A percentile compares a stretch with the other conserved stretches of the same genome.
Conservation (phyloP, 306 rosid genomes). For the Cucurbita argyrosperma region DNA sequence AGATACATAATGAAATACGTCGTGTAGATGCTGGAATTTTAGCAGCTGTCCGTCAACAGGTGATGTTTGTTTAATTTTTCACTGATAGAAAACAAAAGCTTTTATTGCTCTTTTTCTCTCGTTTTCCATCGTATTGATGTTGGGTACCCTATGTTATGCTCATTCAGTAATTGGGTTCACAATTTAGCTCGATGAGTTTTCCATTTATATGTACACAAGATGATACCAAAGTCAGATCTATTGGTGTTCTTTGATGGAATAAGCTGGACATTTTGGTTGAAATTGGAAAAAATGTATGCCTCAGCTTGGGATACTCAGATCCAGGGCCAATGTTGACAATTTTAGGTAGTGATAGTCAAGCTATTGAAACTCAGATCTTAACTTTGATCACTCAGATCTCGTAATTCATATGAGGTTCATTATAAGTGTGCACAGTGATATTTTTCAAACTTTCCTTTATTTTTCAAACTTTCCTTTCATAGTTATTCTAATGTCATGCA, state of each 20-base stretch:
- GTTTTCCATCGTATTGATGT: not conserved
- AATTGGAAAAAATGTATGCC: not conserved
- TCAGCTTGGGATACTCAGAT: not conserved
- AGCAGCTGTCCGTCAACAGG: conserved; percentile 95
- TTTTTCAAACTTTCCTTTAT: not conserved
- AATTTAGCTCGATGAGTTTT: not conserved
- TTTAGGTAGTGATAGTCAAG: not conserved
- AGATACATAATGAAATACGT: conserved; percentile 85
- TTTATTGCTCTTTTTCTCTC: not conserved
- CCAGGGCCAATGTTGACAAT: not conserved
- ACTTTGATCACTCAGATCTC: not conserved
- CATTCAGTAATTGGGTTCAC: not conserved
- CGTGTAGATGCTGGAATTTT: conserved; percentile 85
- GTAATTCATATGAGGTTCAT: not conserved
- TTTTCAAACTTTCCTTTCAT: not conserved
- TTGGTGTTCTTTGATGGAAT: not conserved
- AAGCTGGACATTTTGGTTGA: not conserved
- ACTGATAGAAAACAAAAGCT: not conserved
- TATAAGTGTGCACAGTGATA: not conserved
- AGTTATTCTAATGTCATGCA: not conserved
- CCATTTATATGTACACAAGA: not conserved
- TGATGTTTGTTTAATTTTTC: conserved; percentile 7
- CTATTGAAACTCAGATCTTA: not conserved
- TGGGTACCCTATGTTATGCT: not conserved
- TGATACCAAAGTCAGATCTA: not conserved